A percentile compares a stretch with the other conserved stretches of the same genome.
phyloP scores from a whole-genome alignment of 352 stramenopile species.

The Phytophthora quininea region DNA sequence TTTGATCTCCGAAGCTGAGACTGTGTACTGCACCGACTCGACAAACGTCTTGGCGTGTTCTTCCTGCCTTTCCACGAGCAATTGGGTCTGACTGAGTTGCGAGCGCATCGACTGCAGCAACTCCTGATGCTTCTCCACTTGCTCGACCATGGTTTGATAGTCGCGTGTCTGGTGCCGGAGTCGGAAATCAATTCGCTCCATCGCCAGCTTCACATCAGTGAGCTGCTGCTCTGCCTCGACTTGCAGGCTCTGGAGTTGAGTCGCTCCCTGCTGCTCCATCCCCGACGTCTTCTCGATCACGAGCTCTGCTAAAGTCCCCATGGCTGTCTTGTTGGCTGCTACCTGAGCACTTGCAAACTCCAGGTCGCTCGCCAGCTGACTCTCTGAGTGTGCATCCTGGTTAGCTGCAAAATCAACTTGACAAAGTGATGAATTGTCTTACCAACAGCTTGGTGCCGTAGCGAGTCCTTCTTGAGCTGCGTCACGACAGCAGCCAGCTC shows the following conservation, averaged over 20 bases:
- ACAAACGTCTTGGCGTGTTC: constrained; percentile 57
- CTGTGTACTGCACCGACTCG: constrained; percentile 48
- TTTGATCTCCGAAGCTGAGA: constrained; percentile 38
- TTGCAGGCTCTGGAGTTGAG: constrained; percentile 51
- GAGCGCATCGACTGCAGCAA: constrained; percentile 37
- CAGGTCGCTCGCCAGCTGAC: constrained; percentile 52
- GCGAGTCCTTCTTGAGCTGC: constrained; percentile 54
- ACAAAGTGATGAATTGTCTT: background rate
- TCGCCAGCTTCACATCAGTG: constrained; percentile 48
- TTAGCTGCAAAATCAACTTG: too few species aligned
- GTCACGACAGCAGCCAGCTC: constrained; percentile 50
- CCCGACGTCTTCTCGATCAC: constrained; percentile 55
- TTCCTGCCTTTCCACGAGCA: constrained; percentile 48
- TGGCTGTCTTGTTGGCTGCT: constrained; percentile 47
- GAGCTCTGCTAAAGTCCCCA: constrained; percentile 51
- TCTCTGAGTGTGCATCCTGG: constrained; percentile 30
- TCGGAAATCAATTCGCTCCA: constrained; percentile 74
- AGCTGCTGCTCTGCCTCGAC: constrained; percentile 54
- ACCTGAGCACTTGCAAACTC: constrained; percentile 54
- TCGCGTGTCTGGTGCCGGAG: constrained; percentile 66
- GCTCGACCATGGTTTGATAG: constrained; percentile 52
- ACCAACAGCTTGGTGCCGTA: constrained; percentile 50
- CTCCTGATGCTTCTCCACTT: constrained; percentile 56
- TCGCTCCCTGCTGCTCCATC: constrained; percentile 41
- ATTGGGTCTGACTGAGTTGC: constrained; percentile 53